Percentiles rank a stretch among this genome's conserved stretches.
These are phyloP conservation scores for Eugenia klotzschiana DNA, from an alignment of 441 rosid genomes.

Conservation along the genomic window DNA sequence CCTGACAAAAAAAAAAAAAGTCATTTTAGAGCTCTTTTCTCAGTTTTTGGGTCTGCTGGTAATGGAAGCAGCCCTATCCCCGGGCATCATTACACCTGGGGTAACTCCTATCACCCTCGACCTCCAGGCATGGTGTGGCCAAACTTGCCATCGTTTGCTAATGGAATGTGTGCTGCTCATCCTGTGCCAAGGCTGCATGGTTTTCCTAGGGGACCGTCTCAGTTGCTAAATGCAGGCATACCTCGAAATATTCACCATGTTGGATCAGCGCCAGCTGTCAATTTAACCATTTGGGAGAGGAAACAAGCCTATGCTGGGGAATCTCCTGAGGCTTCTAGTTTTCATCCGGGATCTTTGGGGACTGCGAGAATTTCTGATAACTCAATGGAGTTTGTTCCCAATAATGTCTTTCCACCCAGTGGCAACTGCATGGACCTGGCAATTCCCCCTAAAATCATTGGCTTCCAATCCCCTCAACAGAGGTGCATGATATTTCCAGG, in stretches of 20 bases:
- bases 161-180: slow-evolving; percentile 26
- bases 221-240: slow-evolving; percentile 34
- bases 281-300: slow-evolving; percentile 57
- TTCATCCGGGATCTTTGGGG: slow-evolving; percentile 52
- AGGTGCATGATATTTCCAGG: slow-evolving; percentile 48
- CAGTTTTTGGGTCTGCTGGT: slow-evolving; percentile 52
- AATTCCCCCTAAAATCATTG: slow-evolving; percentile 18
- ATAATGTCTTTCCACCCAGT: slow-evolving; percentile 31
- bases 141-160: slow-evolving; percentile 35
- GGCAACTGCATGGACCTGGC: slow-evolving; percentile 40
- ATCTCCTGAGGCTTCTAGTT: slow-evolving; percentile 45
- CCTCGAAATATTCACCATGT: slow-evolving; percentile 45
- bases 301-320: slow-evolving; percentile 34
- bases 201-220: slow-evolving; percentile 36
- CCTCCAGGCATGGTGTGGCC: slow-evolving; percentile 45
- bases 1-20: no score
- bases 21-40: neutral
- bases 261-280: slow-evolving; percentile 56
- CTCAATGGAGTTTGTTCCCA: slow-evolving; percentile 42
- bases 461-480: slow-evolving; percentile 43
- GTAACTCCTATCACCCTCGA: slow-evolving; percentile 30
- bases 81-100: slow-evolving; percentile 37
- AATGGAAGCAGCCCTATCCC: slow-evolving; percentile 35
- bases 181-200: slow-evolving; percentile 29
- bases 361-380: slow-evolving; percentile 31